Base-by-base conservation (phyloP, 495 filamentous ascomycete species). In the Penicillium angulare region DNA sequence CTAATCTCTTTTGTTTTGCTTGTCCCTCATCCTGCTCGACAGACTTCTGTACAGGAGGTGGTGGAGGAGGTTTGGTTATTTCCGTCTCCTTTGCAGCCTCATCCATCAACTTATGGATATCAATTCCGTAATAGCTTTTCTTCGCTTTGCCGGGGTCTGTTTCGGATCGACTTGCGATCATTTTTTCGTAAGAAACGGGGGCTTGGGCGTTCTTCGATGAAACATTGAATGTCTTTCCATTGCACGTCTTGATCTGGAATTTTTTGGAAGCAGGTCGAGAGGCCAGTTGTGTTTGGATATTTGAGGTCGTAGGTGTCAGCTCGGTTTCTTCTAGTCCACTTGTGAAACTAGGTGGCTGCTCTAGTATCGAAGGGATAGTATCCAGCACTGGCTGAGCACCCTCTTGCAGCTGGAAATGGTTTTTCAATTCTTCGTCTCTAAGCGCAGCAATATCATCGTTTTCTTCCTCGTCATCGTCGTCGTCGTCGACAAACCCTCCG, bases 81-180 rank as follows among this genome's bases (percentile, higher is more conserved):
- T 78, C 69, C 31, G 80, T 49, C 7, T 74, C 70, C n/a, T 67
- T 68, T n/a, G 84, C 78, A 5, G 74, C 78, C 4, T 87, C 77
- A 45, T 92, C 87, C 34, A 97, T 72, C 18, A 97, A 68, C 36
- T 79, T 69, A 57, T 95, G 90, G 15, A 98, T 92, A 21, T 96
- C 84, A 49, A 98, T 86, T 7, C 93, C 93, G 66, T 92, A 98
- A 63, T 88, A 97, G 63, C 81, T 87, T 65, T 84, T 87, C 56
- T 81, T 83, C n/a, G 90, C 89, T 53, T 82, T 75, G 27, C 88
- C 86, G 52, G 86, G 74, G 52, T 79, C 83, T 5, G 80, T 81
- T 29, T 72, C 79, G 3, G 87, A 92, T 15, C 88, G 81, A 21
- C 79, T 74, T 20, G 88, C 87, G 21, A 89, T 77, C 43, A 91